Base-by-base conservation (phyloP, 2,329 filamentous ascomycete species). In the Penicillium sp. region DNA sequence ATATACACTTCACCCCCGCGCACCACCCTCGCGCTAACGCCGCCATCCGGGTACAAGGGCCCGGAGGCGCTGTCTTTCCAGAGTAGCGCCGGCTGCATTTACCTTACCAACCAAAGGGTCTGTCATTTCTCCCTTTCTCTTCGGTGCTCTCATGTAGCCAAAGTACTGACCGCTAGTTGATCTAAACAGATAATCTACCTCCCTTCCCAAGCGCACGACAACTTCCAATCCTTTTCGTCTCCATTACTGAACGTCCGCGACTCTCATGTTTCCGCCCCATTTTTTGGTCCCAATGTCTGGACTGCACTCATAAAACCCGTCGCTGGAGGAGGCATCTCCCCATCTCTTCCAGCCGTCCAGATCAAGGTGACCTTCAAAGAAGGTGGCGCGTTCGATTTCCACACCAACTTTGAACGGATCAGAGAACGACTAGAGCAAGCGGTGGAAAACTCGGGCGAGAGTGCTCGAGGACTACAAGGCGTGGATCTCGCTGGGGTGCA, bases 281-380 rank as follows among this genome's bases (percentile, higher is more conserved):
- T 93, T 81, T 96, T 96, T 73, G 93, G 93, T 21, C 89, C 91
- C 5, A 97, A 96, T 80, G 89, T 90, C 63, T 98, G 93, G 93
- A 86, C 86, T 55, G 89, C 90, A 24, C 79, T 88, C 45, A 86
- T 96, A 57, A 88, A 89, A 66, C 91, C 93, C 1, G 90, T 96
- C 24, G 79, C 88, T 1, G 90, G 90, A 35, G 95, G 95, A 37
- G 90, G 91, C 49, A 90, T 97, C 50, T 90, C 93, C 0, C 77
- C 88, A 5, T 81, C 88, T 22, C 83, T 91, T 60, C 83, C 88
- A 19, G 86, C 87, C 27, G 81, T 96, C 44, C 91, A 95, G 68
- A 75, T 96, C 63, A 92, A 90, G 72, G 83, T 97, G 67, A 92
- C 88, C 22, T 98, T 98, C 80, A 93, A 92, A 71, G 93, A 98